Base-by-base conservation (phyloP, 805 yeast genomes). In the Torulaspora quercuum region DNA sequence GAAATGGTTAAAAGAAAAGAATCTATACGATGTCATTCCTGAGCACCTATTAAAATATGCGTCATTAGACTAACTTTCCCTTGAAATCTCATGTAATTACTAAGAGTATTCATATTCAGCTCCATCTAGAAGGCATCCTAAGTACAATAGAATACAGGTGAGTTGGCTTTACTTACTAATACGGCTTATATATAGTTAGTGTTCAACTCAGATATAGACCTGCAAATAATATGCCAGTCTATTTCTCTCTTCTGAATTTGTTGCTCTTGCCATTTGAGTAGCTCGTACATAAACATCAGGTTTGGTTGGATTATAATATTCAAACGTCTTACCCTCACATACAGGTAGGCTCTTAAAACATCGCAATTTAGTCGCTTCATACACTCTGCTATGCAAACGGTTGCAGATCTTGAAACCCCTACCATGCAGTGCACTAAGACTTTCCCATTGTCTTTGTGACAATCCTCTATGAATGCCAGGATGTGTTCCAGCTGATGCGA, bases 291-390 rank as follows among this genome's bases (percentile, higher is more conserved):
- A 55, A 90, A 80, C 57, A 90, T 75, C 56, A 90, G 67, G 57
- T 88, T 90, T 9, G 97, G 97, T 61, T 90, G 97, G 45, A 90
- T 90, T 20, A 90, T 86, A 41, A 90, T 89, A 59, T 90, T 90
- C 52, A 90, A 70, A 35, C 97, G 68, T 34, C 96, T 69, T 3
- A 87, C 95, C 26, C 97, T 70, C n/a, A 88, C 96, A 62, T 70
- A 87, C 27, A 89, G 62, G 53, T 89, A 90, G 0, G 97, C 95
- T 20, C 80, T 68, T 2, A 92, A 79, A 18, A 90, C 64, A 27
- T 77, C 75, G 36, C 86, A 65, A 10, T 74, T 63, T 15, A 83
- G 62, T 25, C 95, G 64, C 48, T 76, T 75, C 95, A 90, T 89
- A 24, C 86, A 90, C 55, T 88, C 97, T 1, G 96, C 96, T 48